These are phyloP conservation scores for Rhynchosporium secalis DNA, from an alignment of 2,329 filamentous ascomycete species.

Conservation along the genomic window DNA sequence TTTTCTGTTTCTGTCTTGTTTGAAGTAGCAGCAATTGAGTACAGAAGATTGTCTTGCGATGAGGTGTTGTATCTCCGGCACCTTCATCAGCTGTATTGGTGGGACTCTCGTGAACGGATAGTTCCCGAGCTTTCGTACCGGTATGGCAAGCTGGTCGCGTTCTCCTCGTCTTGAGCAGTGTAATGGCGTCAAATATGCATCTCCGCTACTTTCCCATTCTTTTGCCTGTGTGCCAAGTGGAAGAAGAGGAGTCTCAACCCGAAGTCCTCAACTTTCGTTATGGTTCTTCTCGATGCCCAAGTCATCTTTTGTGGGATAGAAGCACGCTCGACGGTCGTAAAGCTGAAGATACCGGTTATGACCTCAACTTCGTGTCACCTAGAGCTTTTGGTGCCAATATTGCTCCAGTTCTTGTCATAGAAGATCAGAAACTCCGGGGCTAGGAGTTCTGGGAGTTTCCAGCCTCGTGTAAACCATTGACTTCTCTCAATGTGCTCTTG, in stretches of 20 bases:
- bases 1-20: background rate
- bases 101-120: background rate
- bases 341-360: background rate
- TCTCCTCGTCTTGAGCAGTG: background rate
- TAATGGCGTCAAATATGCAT: background rate
- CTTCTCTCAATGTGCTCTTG: background rate
- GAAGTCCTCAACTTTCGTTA: constrained; percentile 1
- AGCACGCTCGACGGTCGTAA: background rate
- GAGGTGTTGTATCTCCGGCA: background rate
- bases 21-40: background rate
- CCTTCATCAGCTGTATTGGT: background rate
- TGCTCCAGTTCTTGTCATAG: background rate
- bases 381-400: background rate
- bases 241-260: constrained; percentile 10
- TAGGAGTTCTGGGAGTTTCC: background rate
- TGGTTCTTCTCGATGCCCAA: constrained; percentile 3
- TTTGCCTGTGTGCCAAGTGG: background rate
- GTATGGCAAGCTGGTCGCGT: background rate
- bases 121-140: background rate
- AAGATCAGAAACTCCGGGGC: background rate
- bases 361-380: background rate
- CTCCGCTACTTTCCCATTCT: background rate
- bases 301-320: constrained; percentile 12
- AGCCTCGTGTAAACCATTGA: background rate
- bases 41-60: background rate